Percentiles rank a stretch among this genome's conserved stretches.
These are phyloP conservation scores for Beauveria varroae DNA, from an alignment of 2,329 filamentous ascomycete species.

Conservation along the genomic window DNA sequence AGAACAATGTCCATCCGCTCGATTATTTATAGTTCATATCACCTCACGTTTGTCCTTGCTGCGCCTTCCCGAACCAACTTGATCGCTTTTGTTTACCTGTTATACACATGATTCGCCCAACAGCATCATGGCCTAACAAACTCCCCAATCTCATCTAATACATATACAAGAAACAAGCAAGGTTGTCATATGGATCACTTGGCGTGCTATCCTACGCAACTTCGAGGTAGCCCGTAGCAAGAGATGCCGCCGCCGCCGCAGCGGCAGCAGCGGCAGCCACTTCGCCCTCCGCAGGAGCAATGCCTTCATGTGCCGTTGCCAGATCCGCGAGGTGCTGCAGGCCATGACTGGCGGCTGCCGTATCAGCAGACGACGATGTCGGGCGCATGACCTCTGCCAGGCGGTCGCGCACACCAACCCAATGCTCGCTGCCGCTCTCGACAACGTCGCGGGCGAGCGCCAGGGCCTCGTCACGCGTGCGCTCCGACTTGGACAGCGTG, in stretches of 20 bases:
- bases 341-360: slow-evolving; percentile 40
- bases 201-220: slow-evolving; percentile 15
- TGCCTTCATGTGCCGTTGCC: slow-evolving; percentile 36
- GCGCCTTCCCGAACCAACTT: neutral
- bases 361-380: slow-evolving; percentile 25
- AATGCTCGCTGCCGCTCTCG: slow-evolving; percentile 42
- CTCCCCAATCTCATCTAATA: neutral
- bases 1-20: neutral
- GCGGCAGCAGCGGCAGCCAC: slow-evolving; percentile 16
- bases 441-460: slow-evolving; percentile 48
- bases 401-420: slow-evolving; percentile 49
- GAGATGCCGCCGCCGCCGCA: slow-evolving; percentile 24
- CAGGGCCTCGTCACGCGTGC: slow-evolving; percentile 49
- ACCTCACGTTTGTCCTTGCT: neutral
- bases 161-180: neutral
- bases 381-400: slow-evolving; percentile 27
- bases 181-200: neutral
- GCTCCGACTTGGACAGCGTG: slow-evolving; percentile 48
- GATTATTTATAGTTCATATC: neutral
- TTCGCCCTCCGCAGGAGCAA: slow-evolving; percentile 21
- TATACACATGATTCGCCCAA: neutral
- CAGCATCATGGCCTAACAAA: neutral
- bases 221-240: slow-evolving; percentile 30
- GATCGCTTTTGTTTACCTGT: neutral
- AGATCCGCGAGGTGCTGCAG: slow-evolving; percentile 56